These are phyloP conservation scores for Leptographium galeiforme DNA, from an alignment of 2,329 filamentous ascomycete genomes.

Conservation along the genomic window DNA sequence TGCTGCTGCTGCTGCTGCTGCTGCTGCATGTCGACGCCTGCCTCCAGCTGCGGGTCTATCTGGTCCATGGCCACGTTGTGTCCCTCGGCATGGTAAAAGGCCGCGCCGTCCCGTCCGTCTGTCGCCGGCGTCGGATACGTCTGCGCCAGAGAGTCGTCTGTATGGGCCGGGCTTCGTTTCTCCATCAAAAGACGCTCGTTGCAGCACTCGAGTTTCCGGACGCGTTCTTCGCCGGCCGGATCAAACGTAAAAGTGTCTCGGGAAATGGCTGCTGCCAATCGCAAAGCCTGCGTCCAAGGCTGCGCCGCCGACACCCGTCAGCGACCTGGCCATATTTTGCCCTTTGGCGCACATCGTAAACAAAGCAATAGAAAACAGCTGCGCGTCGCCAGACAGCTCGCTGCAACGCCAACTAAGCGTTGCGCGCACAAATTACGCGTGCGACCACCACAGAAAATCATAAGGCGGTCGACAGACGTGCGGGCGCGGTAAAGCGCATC, in stretches of 20 bases:
- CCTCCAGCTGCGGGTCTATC: conserved; percentile 17
- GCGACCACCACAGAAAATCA: background rate
- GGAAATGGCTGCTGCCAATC: too few relatives aligned
- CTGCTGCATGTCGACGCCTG: conserved; percentile 12
- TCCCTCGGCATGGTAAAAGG: conserved; percentile 23
- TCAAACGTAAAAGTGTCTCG: too few relatives aligned
- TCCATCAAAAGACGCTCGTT: conserved; percentile 12
- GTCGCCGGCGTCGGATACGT: conserved; percentile 33
- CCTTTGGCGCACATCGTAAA: too few relatives aligned
- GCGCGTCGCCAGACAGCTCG: background rate
- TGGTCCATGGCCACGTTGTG: conserved; percentile 12
- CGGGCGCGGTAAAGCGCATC: background rate
- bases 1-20: background rate
- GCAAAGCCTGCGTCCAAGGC: too few relatives aligned
- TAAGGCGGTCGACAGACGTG: background rate
- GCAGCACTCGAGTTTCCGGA: background rate
- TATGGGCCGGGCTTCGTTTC: conserved; percentile 21
- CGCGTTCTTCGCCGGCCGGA: too few relatives aligned
- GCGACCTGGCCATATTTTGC: too few relatives aligned
- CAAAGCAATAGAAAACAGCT: too few relatives aligned
- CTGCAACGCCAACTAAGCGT: too few relatives aligned
- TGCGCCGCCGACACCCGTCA: too few relatives aligned
- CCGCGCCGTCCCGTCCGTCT: conserved; percentile 27
- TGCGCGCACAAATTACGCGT: background rate
- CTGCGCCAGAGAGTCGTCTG: conserved; percentile 20